Evolutionary conservation across 768 basidiomycete genomes (phyloP), one percentile per base, ranked within the genome.

Genomic region (Leccinum subtestaceum): DNA sequence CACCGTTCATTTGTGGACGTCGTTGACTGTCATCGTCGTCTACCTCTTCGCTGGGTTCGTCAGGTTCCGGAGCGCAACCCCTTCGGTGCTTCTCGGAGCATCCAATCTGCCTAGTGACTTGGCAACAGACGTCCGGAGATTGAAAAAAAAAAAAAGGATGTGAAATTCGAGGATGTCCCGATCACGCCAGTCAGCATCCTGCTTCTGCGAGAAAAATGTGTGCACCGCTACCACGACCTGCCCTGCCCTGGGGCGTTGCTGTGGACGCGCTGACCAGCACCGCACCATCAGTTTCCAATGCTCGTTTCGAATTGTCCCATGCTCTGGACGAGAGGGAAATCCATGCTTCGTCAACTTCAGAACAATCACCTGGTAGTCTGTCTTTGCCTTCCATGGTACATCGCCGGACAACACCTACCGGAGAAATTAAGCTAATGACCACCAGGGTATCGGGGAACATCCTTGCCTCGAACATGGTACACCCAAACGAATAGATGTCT

Each of bases 211-310:
- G 31, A 31, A 17, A 21, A 61, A 61, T 1, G n/a, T 45, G 0
- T 54, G 38, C 7, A 60, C 52, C 4, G 27, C 57, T 4, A 43
- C 23, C 4, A 61, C 48, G 9, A 51, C 32, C 0, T 61, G 19
- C 8, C 21, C 15, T 2, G 53, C 53, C 3, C 19, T 43, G n/a
- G 56, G 59, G 5, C 57, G 53, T 15, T 23, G 32, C 25, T 5
- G 38, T 32, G 58, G 47, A 1, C 1, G 2, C 12, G 11, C 32
- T 5, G 38, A 29, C 60, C 53, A 60, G 34, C 58, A 53, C 38
- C n/a, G 25, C 2, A 60, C 8, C 57, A 60, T 53, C 47, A 60
- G n/a, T 5, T 29, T 19, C 60, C 60, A 61, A 7, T 54, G 60
- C 1, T 10, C 2, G 2, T 61, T 11, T 12, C 32, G 3, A 60